phyloP scores from a whole-genome alignment of 140 eudicot species.

The Eryngium alpinum region DNA sequence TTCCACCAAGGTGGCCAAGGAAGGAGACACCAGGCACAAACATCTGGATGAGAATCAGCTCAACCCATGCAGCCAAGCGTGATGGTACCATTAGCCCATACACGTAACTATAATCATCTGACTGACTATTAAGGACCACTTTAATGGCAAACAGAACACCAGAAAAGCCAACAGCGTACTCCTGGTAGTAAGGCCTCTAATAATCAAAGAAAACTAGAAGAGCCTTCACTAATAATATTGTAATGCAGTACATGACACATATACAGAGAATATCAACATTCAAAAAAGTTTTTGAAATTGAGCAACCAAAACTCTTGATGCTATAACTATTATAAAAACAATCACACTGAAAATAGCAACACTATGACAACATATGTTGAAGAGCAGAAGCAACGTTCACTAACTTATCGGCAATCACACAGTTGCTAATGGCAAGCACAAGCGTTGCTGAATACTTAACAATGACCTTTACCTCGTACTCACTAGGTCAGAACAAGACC shows the following conservation, averaged over 20 bases:
- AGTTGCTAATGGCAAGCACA: no score
- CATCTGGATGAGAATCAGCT: constrained; percentile 67
- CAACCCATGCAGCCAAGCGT: constrained; percentile 80
- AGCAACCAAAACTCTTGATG: not conserved
- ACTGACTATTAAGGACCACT: constrained; percentile 69
- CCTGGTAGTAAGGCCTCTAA: constrained; percentile 53
- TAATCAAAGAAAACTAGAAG: constrained; percentile 52
- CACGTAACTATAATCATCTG: constrained; percentile 42
- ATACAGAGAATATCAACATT: not conserved
- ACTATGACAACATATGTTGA: not conserved
- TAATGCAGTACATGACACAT: constrained; percentile 38
- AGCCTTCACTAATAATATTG: constrained; percentile 57
- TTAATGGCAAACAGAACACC: constrained; percentile 94
- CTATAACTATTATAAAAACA: not conserved
- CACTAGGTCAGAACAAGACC: no score
- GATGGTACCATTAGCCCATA: constrained; percentile 65
- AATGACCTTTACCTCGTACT: no score
- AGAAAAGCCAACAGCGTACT: constrained; percentile 79
- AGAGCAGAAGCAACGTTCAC: not conserved
- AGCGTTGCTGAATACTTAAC: no score
- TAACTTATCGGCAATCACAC: not conserved
- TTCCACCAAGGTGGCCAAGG: constrained; percentile 91
- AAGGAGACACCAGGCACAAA: constrained; percentile 83
- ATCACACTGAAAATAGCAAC: not conserved
- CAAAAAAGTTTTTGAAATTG: not conserved